Conservation (phyloP, 2,329 filamentous ascomycete species). For the Monascus ruber region DNA sequence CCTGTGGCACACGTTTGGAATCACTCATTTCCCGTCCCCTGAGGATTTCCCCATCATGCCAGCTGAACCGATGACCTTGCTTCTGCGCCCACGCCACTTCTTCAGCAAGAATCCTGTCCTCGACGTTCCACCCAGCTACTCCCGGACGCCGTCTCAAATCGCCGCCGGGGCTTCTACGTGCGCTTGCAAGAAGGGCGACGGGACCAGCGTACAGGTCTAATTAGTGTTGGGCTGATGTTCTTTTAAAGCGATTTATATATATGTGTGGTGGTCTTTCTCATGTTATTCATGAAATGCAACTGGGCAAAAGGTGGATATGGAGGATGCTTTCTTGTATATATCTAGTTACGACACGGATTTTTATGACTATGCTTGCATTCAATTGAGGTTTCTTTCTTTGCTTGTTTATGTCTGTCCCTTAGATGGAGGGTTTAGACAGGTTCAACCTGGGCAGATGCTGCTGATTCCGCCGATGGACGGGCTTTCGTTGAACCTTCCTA, state of each 20-base stretch:
- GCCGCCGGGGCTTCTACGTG: conserved; percentile 31
- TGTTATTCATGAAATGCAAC: not conserved
- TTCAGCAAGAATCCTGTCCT: conserved; percentile 68
- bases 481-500: no score
- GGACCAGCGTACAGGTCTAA: conserved; percentile 28
- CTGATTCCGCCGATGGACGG: no score
- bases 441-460: no score
- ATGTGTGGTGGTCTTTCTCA: not conserved
- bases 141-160: conserved; percentile 59
- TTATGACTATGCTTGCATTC: no score
- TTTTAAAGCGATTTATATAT: not conserved
- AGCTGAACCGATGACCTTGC: conserved; percentile 68
- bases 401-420: no score
- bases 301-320: no score
- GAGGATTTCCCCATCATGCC: conserved; percentile 94
- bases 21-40: conserved; percentile 78
- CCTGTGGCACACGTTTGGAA: conserved; percentile 86
- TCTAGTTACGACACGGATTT: no score
- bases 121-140: conserved; percentile 68
- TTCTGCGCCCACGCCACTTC: conserved; percentile 71
- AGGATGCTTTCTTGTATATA: no score
- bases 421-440: no score
- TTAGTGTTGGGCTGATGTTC: not conserved
- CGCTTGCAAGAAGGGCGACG: conserved; percentile 26
- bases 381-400: no score